phyloP scores from a whole-genome alignment of 2,329 filamentous ascomycete genomes.

The Blastomyces gilchristii region DNA sequence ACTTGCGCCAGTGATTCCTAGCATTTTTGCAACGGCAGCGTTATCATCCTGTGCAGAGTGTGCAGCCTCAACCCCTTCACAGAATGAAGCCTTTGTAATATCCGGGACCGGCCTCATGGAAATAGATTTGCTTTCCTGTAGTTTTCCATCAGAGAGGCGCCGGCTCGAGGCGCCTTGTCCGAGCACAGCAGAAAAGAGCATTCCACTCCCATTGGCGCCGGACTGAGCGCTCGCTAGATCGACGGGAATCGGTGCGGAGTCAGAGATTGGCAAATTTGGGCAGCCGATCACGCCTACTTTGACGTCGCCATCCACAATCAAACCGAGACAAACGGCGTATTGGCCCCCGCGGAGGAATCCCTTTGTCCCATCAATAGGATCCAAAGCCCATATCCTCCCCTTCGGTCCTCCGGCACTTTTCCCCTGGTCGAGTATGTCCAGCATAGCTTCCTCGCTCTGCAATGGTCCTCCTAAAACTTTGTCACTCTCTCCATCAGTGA shows the following conservation, averaged over 20 bases:
- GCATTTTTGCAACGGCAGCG: conserved; percentile 66
- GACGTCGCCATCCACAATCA: conserved; percentile 88
- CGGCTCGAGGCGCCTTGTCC: conserved; percentile 73
- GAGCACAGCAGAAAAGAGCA: conserved; percentile 74
- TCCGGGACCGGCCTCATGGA: conserved; percentile 67
- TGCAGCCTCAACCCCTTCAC: conserved; percentile 87
- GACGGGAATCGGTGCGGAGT: conserved; percentile 58
- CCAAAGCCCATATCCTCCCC: conserved; percentile 79
- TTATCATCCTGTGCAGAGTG: conserved; percentile 88
- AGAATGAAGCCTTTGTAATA: conserved; percentile 77
- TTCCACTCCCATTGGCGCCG: conserved; percentile 65
- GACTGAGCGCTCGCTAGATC: conserved; percentile 65
- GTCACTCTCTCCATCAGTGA: conserved; percentile 57
- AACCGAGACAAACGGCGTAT: conserved; percentile 86
- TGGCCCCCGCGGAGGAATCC: conserved; percentile 93
- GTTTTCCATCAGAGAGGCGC: conserved; percentile 49
- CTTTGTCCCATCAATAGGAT: conserved; percentile 96
- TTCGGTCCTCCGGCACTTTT: conserved; percentile 33
- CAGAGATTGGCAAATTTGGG: conserved; percentile 86
- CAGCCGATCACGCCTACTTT: conserved; percentile 91
- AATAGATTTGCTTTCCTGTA: conserved; percentile 51
- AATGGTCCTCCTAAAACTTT: conserved; percentile 60
- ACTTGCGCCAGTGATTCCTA: conserved; percentile 80
- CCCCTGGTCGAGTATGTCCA: conserved; percentile 48
- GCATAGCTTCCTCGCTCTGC: conserved; percentile 51